Evolutionary conservation across 257 asterid species (phyloP), one percentile per base, ranked within the genome.

Genomic region (Lantana camara): DNA sequence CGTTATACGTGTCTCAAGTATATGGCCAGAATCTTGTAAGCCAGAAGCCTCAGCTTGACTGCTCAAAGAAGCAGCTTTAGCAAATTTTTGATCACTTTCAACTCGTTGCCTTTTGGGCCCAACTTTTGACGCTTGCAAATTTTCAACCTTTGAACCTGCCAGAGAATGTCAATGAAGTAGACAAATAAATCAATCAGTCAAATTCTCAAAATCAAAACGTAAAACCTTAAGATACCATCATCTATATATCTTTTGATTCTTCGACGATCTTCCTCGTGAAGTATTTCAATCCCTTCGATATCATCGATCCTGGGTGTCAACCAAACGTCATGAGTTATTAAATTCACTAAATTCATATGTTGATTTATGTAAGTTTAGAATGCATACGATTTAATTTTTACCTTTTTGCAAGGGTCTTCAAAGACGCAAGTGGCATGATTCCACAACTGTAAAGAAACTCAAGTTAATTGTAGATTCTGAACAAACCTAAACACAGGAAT

Each of bases 191-290:
- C 19, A 60, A 58, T 54, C 12, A 20, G 42, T 35, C 34, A 19
- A n/a, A n/a, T n/a, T n/a, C n/a, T n/a, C n/a, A n/a, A 45, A 59
- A 27, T 35, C 76, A 66, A 58, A 38, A 67, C 21, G 5, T 27
- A 30, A 11, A 60, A 90, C 97, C 96, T 62, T 75, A 72, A 45
- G 76, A 52, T 40, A 47, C 64, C 77, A 42, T 84, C 93, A 42
- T 84, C 93, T 57, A 84, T 67, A 24, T 86, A 83, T 64, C 82
- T 79, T 77, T 91, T 84, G 30, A 94, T 82, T 79, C 51, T 86
- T 74, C 88, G 88, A 38, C 86, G 99, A 70, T 94, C 97, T 69
- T 90, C 99, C 99, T 96, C 84, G 4, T 96, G 96, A 71, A 94
- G 86, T 66, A 73, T 68, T 66, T 94, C 97, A 54, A 94, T 44